Conservation (phyloP, 441 rosid genomes). For the Kokia cookei region DNA sequence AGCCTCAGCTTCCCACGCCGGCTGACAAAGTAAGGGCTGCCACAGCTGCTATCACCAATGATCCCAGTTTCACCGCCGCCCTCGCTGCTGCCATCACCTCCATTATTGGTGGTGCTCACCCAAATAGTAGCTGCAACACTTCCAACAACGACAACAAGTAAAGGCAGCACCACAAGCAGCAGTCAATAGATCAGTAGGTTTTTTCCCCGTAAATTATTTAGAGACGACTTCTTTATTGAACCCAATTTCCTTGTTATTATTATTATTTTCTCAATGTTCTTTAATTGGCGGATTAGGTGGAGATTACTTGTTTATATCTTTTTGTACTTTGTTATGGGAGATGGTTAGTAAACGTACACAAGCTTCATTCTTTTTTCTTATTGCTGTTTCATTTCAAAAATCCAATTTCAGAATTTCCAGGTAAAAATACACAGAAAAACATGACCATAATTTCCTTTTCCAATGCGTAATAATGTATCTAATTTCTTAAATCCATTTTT, state of each 20-base stretch:
- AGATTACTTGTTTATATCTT: constrained; percentile 32
- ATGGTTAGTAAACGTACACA: constrained; percentile 10
- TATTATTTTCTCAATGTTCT: neutral
- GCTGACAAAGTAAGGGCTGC: constrained; percentile 19
- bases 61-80: constrained; percentile 39
- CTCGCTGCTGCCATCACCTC: constrained; percentile 36
- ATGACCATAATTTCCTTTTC: neutral
- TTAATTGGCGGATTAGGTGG: constrained; percentile 11
- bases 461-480: neutral
- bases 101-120: constrained; percentile 19
- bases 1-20: constrained; percentile 3
- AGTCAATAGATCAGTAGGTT: constrained; percentile 11
- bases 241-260: neutral
- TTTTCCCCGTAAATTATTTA: neutral
- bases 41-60: constrained; percentile 30
- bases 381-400: constrained; percentile 19
- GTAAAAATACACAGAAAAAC: constrained; percentile 9
- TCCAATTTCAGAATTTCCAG: constrained; percentile 5
- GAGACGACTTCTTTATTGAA: neutral
- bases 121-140: constrained; percentile 5
- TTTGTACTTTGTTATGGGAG: neutral
- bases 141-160: constrained; percentile 4
- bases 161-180: constrained; percentile 16
- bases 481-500: neutral
- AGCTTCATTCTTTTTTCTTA: constrained; percentile 26